Conservation (phyloP, 1,139 yeast species). For the Ogataea hybrid region DNA sequence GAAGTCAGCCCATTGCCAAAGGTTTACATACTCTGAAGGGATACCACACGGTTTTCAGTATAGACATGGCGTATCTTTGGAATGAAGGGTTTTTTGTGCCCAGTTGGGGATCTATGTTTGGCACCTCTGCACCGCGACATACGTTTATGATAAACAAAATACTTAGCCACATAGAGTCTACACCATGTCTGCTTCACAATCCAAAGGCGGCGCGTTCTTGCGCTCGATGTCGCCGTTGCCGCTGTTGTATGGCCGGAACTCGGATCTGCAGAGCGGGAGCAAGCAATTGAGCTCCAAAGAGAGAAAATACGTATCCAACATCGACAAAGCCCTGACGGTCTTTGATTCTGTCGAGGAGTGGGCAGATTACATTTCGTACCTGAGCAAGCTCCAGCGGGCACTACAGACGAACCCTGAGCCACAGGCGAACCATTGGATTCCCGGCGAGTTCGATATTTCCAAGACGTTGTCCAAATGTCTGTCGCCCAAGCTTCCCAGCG, state of each 20-base stretch:
- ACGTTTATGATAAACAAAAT: background rate
- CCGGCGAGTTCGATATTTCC: conserved; percentile 51
- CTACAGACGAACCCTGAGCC: conserved; percentile 43
- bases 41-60: conserved; percentile 12
- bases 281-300: conserved; percentile 50
- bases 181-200: conserved; percentile 14
- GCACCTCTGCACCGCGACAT: conserved; percentile 1
- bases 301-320: conserved; percentile 60
- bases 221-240: conserved; percentile 30
- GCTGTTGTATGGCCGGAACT: conserved; percentile 22
- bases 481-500: conserved; percentile 81
- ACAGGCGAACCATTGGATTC: conserved; percentile 43
- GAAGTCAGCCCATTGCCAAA: background rate
- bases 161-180: conserved; percentile 1
- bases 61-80: conserved; percentile 6
- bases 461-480: conserved; percentile 62
- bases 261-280: conserved; percentile 8
- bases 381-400: conserved; percentile 74
- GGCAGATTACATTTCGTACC: conserved; percentile 97
- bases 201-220: conserved; percentile 16
- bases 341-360: conserved; percentile 86
- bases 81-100: conserved; percentile 1
- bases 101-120: too few species aligned
- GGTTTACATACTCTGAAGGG: conserved; percentile 15
- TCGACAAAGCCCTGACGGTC: conserved; percentile 72